Base-by-base conservation (phyloP, 2,329 filamentous ascomycete genomes). In the Penicillium brevicompactum region DNA sequence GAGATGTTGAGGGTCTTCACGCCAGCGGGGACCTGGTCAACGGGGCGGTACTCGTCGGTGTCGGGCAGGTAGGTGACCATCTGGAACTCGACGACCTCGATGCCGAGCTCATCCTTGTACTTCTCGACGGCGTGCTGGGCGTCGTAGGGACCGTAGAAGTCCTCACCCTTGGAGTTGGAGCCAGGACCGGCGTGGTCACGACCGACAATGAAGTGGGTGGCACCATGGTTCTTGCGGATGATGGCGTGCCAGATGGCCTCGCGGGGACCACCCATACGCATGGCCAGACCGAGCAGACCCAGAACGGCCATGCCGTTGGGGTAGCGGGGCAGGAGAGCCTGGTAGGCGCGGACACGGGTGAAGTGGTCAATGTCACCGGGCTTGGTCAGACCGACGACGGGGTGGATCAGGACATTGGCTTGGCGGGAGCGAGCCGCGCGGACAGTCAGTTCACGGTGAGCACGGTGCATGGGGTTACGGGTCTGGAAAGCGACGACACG, bases 241-340 rank as follows among this genome's bases (percentile, higher is more conserved):
- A 99, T 96, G 72, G 94, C 94, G 83, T 99, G 94, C 94, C 94
- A 99, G 80, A 99, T 92, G 66, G 94, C 94, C 82, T 99, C 94
- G 66, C 94, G 91, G 61, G 94, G 94, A 69, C 94, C 94, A 72
- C 92, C 94, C 94, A 99, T 99, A 74, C 94, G 90, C 94, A 99
- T 99, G 69, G 94, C 94, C 62, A 99, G 84, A 56, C 92, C 92
- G 51, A 99, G 85, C 41, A 99, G 90, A 77, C 92, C 93, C 63
- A 99, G 86, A 38, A 95, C 92, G 56, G 94, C 94, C 94, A 99
- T 99, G 71, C 94, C 94, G 78, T 97, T 99, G 77, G 94, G 94
- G 81, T 99, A 99, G 72, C 94, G 87, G 66, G 93, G 91, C 63
- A 99, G 85, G 51, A 99, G 87, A 42, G 94, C 93, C 84, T 97